Evolutionary conservation across 2,329 filamentous ascomycete species (phyloP).

Genomic region (Rosellinia necatrix): DNA sequence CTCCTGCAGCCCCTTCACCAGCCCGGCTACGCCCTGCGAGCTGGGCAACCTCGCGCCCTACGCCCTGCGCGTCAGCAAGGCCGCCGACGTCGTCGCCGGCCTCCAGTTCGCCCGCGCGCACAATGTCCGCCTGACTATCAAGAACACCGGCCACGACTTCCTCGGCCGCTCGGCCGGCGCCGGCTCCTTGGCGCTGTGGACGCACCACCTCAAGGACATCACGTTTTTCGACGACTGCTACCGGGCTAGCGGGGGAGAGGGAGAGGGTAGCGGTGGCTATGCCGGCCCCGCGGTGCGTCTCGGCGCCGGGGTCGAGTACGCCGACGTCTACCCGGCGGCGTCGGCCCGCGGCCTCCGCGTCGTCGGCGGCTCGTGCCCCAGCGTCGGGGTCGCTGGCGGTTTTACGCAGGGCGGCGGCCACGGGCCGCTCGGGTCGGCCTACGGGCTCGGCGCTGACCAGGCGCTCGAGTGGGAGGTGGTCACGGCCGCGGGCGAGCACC

Average conservation of each 20-base stretch:
- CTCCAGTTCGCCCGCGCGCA: too few species aligned
- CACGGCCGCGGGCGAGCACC: neutral
- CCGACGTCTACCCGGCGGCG: neutral
- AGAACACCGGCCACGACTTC: conserved; percentile 39
- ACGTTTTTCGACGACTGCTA: conserved; percentile 22
- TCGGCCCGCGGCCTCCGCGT: neutral
- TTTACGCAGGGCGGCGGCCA: neutral
- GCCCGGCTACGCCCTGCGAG: too few species aligned
- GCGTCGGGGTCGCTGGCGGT: neutral
- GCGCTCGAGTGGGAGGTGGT: neutral
- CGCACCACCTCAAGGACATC: conserved; percentile 39
- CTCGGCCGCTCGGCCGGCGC: conserved; percentile 38
- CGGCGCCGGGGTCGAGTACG: neutral
- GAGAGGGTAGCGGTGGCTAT: conserved; percentile 31
- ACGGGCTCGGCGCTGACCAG: neutral
- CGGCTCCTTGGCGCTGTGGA: conserved; percentile 40
- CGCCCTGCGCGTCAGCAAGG: too few species aligned
- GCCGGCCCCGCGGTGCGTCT: conserved; percentile 31
- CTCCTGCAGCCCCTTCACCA: too few species aligned
- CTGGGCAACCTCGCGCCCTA: too few species aligned
- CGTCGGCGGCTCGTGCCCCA: neutral
- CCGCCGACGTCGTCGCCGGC: too few species aligned
- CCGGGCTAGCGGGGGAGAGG: too few species aligned
- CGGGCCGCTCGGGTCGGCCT: neutral
- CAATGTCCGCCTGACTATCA: too few species aligned